These are phyloP conservation scores for Aegilops tauschii DNA, from an alignment of 176 grass and related monocot species.

Conservation along the genomic window DNA sequence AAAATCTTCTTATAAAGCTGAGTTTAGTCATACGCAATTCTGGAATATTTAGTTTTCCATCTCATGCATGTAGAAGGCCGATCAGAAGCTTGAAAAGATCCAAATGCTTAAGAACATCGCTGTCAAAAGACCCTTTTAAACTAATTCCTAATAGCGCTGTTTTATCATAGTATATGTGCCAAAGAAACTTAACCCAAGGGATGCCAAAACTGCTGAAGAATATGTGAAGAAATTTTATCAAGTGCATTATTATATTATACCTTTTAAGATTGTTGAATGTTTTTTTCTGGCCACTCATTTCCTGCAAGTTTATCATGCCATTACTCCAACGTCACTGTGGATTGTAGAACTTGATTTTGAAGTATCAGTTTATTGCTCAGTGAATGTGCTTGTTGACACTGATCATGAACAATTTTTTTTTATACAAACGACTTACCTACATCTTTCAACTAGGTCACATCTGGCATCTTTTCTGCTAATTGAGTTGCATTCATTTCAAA, in stretches of 20 bases:
- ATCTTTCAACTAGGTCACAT: neutral
- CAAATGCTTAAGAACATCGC: neutral
- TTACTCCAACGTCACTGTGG: neutral
- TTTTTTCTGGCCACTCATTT: neutral
- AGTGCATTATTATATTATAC: neutral
- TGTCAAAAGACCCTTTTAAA: neutral
- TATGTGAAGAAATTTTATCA: neutral
- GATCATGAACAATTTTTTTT: neutral
- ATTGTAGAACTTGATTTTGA: neutral
- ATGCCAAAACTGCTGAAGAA: neutral
- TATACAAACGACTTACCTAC: neutral
- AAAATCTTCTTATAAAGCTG: neutral
- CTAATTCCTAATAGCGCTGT: neutral
- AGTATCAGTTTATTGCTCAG: neutral
- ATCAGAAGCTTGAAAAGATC: neutral
- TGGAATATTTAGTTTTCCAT: neutral
- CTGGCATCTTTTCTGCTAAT: neutral
- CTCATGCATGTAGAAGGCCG: neutral
- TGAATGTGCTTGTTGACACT: neutral
- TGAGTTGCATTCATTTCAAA: neutral
- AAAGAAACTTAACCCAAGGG: neutral
- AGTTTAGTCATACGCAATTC: neutral
- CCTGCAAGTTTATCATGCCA: neutral
- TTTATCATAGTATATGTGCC: neutral
- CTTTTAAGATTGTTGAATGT: neutral